These are phyloP conservation scores for Xylaria grammica DNA, from an alignment of 495 filamentous ascomycete genomes.

Conservation along the genomic window DNA sequence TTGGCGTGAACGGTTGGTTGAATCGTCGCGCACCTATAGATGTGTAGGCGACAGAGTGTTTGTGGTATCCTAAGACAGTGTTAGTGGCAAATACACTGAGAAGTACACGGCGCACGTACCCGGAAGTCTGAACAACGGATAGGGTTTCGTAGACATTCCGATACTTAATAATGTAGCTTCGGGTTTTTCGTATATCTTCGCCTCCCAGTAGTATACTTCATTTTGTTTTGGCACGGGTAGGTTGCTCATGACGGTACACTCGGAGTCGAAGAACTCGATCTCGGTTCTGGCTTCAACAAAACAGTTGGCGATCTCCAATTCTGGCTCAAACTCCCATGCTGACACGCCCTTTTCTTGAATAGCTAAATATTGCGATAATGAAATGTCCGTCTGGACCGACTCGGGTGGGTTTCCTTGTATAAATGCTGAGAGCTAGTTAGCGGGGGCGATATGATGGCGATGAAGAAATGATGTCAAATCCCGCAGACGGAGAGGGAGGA, in stretches of 20 bases:
- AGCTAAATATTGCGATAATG: constrained; percentile 93
- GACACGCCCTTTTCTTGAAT: constrained; percentile 99
- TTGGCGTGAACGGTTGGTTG: constrained; percentile 86
- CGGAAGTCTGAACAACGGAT: constrained; percentile 91
- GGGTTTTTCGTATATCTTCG: constrained; percentile 97
- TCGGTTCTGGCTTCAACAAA: constrained; percentile 96
- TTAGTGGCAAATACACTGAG: constrained; percentile 14
- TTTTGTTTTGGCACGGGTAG: constrained; percentile 97
- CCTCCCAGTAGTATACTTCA: constrained; percentile 99
- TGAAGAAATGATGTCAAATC: background rate
- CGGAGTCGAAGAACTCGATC: constrained; percentile 97
- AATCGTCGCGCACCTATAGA: constrained; percentile 84
- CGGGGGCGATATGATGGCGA: constrained; percentile 22
- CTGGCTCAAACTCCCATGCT: constrained; percentile 98
- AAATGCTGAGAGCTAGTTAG: constrained; percentile 66
- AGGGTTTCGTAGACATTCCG: constrained; percentile 94
- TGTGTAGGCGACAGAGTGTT: constrained; percentile 86
- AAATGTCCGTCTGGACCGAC: constrained; percentile 94
- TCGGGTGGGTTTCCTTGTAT: constrained; percentile 94
- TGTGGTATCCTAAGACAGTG: constrained; percentile 74
- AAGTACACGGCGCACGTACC: constrained; percentile 60
- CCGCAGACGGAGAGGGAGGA: background rate
- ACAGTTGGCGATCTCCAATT: constrained; percentile 97
- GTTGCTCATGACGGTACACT: constrained; percentile 97
- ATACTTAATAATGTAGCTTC: constrained; percentile 84